Evolutionary conservation across 768 basidiomycete species (phyloP).

Genomic region (Tylopilus subfusipes): DNA sequence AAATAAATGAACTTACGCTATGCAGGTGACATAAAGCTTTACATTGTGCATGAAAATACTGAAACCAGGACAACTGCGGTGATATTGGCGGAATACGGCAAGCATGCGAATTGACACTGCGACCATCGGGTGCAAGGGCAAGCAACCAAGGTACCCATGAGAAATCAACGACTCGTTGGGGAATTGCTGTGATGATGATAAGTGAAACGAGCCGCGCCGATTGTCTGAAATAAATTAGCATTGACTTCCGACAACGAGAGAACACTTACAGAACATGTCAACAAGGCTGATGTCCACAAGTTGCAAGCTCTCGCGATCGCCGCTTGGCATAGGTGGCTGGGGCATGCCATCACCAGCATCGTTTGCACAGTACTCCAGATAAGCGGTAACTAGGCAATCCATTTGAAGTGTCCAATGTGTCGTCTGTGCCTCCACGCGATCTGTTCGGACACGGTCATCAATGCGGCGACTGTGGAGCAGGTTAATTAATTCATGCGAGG

Average conservation of each 20-base stretch:
- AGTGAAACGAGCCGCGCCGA: background rate
- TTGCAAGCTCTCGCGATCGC: too few relatives aligned
- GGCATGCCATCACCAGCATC: background rate
- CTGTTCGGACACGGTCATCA: too few relatives aligned
- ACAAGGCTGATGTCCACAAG: background rate
- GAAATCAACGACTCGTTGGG: background rate
- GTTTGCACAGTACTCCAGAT: too few relatives aligned
- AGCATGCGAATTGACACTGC: background rate
- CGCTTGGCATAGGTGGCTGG: too few relatives aligned
- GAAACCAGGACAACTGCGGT: background rate
- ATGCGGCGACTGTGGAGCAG: too few relatives aligned
- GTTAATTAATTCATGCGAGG: too few relatives aligned
- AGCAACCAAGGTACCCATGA: background rate
- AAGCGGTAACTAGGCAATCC: too few relatives aligned
- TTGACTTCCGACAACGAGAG: too few relatives aligned
- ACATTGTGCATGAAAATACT: background rate
- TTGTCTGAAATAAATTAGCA: too few relatives aligned
- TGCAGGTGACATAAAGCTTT: background rate
- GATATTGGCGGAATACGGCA: background rate
- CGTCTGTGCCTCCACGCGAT: too few relatives aligned
- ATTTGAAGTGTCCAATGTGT: too few relatives aligned
- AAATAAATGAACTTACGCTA: background rate
- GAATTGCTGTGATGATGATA: background rate
- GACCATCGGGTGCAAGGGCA: background rate
- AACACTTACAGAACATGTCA: background rate